Base-by-base conservation (phyloP, 345 rosid genomes). In the Clarkia xantiana region DNA sequence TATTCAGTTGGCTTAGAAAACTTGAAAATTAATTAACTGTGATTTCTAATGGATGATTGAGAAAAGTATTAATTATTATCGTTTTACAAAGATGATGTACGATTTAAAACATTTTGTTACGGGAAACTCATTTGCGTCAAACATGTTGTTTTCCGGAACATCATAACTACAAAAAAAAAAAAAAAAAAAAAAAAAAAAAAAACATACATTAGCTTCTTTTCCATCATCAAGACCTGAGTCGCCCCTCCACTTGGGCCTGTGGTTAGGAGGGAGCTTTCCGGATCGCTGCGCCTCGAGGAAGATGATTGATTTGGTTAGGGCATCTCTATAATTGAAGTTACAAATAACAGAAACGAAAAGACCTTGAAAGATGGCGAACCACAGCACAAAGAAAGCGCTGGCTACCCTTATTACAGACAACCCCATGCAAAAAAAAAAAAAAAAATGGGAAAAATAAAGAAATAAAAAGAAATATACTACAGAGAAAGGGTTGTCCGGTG, bases 271-370 rank as follows among this genome's bases (percentile, higher is more conserved):
- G 23, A 89, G 87, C 59, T 75, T 78, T 40, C 95, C 97, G 20
- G 97, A 89, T 63, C 95, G 71, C 62, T 89, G 97, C 10, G 94
- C 94, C 67, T 85, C 97, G 3, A 89, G 68, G 70, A 89, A 89
- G 49, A 89, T 69, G 14, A 85, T 46, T 18, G 90, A 85, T 67
- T 80, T 89, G 13, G 76, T 51, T 9, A 85, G 65, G 23, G 95
- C 95, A 0, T 82, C 94, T 65, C 70, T 82, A 62, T 85, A 85
- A 44, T 80, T 53, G 10, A 82, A 60, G 51, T 23, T 3, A 0
- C 67, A 79, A 19, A 62, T 47, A 2, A 78, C 90, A 4, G 63
- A 17, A 0, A 64, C 47, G 22, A 74, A 23, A 57, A 63, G 51
- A 6, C 73, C 67, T 45, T 62, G 71, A 34, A 74, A 67, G 12